Conservation (phyloP, 306 rosid species). For the Vigna nakashimae region DNA sequence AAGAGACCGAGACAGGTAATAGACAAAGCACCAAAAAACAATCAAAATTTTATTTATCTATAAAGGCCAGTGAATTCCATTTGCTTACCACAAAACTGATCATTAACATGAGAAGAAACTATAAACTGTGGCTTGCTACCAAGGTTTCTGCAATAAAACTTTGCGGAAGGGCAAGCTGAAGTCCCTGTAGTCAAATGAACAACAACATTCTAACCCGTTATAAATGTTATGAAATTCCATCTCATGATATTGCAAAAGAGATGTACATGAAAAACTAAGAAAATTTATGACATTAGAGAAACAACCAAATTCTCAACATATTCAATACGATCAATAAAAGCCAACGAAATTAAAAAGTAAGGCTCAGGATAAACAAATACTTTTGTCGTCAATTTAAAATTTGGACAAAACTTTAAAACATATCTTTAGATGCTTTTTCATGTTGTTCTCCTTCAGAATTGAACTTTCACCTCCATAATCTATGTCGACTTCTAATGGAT, state of each 20-base stretch:
- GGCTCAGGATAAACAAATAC: background rate
- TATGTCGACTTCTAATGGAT: background rate
- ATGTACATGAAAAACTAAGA: constrained; percentile 27
- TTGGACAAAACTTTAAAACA: background rate
- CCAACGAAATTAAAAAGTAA: background rate
- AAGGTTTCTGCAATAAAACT: constrained; percentile 77
- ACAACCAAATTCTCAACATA: constrained; percentile 20
- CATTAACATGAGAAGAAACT: constrained; percentile 84
- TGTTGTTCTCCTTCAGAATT: background rate
- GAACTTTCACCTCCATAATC: background rate
- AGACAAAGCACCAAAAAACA: constrained; percentile 21
- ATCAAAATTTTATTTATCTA: constrained; percentile 17
- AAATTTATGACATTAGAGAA: background rate
- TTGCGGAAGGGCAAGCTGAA: constrained; percentile 81
- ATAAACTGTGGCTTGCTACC: constrained; percentile 87
- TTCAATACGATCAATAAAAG: constrained; percentile 31
- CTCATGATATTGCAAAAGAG: background rate
- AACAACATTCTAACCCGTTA: constrained; percentile 37
- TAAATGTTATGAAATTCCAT: constrained; percentile 8
- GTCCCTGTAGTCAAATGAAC: constrained; percentile 70
- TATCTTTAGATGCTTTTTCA: background rate
- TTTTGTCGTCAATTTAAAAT: constrained; percentile 3
- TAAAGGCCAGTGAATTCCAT: constrained; percentile 6
- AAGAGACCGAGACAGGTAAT: constrained; percentile 4
- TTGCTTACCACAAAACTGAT: constrained; percentile 81